These are phyloP conservation scores for Mycena rosella DNA, from an alignment of 768 basidiomycete species.

Conservation along the genomic window DNA sequence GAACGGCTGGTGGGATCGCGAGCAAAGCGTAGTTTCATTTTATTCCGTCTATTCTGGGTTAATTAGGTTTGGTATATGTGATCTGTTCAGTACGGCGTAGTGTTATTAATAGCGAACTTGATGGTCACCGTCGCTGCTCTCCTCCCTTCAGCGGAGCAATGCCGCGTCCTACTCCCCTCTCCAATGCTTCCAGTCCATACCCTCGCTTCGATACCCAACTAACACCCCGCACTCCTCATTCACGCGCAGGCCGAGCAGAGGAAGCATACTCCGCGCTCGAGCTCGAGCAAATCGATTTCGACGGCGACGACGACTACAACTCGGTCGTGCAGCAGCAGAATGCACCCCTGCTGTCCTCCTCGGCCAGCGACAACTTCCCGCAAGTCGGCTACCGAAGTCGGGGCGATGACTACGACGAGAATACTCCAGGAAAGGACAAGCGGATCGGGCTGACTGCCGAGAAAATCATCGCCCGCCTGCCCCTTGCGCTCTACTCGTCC, in stretches of 20 bases:
- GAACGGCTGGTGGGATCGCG: slow-evolving; percentile 1
- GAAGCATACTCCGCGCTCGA: slow-evolving; percentile 66
- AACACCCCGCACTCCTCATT: slow-evolving; percentile 75
- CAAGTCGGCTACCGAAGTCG: slow-evolving; percentile 54
- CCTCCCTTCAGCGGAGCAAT: slow-evolving; percentile 40
- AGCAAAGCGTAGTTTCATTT: not conserved
- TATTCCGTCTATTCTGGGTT: not conserved
- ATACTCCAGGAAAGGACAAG: slow-evolving; percentile 34
- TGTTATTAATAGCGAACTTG: not conserved
- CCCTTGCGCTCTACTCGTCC: slow-evolving; percentile 60
- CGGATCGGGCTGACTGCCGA: slow-evolving; percentile 38
- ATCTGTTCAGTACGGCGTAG: no score
- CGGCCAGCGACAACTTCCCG: slow-evolving; percentile 56
- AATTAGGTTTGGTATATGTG: not conserved
- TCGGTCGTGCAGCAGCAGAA: slow-evolving; percentile 56
- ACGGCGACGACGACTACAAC: slow-evolving; percentile 50
- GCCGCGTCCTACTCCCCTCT: slow-evolving; percentile 56
- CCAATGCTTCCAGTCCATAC: slow-evolving; percentile 46
- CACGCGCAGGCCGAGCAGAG: slow-evolving; percentile 68
- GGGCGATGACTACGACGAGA: slow-evolving; percentile 53
- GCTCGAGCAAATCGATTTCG: slow-evolving; percentile 55
- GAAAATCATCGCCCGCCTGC: slow-evolving; percentile 48
- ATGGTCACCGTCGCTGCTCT: slow-evolving; percentile 19
- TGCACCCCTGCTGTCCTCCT: slow-evolving; percentile 63
- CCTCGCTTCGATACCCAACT: slow-evolving; percentile 49